A percentile compares a stretch with the other conserved stretches of the same genome.
Conservation (phyloP, 768 basidiomycete genomes). For the Lentinula lateritia region DNA sequence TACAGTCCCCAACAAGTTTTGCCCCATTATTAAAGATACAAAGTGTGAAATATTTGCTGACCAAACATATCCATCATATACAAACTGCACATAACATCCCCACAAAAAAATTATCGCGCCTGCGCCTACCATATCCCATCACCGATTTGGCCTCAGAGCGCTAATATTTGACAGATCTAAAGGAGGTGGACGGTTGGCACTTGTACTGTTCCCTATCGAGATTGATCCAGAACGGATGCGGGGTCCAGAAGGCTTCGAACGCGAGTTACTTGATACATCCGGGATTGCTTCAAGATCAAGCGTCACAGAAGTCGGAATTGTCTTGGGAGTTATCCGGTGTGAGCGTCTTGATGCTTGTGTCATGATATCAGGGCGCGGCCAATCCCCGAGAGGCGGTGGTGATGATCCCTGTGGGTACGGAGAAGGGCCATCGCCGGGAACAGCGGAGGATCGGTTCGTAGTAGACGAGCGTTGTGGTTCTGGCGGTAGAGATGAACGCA, state of each 20-base stretch:
- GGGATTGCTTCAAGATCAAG: neutral
- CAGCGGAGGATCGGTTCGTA: neutral
- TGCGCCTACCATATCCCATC: neutral
- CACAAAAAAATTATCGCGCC: neutral
- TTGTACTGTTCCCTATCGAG: conserved; percentile 10
- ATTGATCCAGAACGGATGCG: conserved; percentile 17
- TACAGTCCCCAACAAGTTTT: too few species aligned
- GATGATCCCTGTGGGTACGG: conserved; percentile 15
- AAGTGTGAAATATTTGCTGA: neutral
- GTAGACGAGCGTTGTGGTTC: conserved; percentile 10
- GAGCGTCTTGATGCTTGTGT: conserved; percentile 25
- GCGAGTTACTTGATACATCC: conserved; percentile 5
- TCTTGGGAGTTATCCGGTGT: conserved; percentile 17
- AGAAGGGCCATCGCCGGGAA: neutral
- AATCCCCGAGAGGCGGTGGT: conserved; percentile 45
- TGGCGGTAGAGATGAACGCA: conserved; percentile 9
- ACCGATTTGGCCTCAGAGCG: conserved; percentile 6
- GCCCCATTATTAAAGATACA: neutral
- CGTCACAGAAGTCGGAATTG: conserved; percentile 5
- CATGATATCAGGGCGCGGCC: conserved; percentile 44
- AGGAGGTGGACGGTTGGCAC: conserved; percentile 19
- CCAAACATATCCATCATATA: neutral
- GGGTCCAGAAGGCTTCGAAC: conserved; percentile 31
- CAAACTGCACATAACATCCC: neutral
- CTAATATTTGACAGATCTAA: conserved; percentile 22